Conservation (phyloP, 2,329 filamentous ascomycete genomes). For the Davidsoniella australis region DNA sequence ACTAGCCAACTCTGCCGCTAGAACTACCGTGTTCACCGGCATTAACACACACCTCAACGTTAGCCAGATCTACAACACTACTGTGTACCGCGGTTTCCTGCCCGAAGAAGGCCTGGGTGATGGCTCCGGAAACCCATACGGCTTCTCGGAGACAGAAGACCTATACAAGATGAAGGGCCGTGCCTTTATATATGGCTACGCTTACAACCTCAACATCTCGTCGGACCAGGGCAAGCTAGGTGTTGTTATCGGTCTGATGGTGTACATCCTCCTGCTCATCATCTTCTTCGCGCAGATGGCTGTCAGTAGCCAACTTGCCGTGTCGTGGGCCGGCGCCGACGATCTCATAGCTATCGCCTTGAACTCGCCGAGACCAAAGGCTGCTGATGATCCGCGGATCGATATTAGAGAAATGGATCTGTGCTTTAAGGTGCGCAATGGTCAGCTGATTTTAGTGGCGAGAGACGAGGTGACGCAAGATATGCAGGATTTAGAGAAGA, state of each 20-base stretch:
- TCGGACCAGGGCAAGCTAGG: neutral
- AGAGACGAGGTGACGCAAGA: neutral
- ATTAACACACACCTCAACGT: neutral
- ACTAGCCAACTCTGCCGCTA: neutral
- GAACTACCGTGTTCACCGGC: neutral
- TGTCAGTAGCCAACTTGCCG: neutral
- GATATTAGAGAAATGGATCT: neutral
- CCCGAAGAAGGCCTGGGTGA: constrained; percentile 1
- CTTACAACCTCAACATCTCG: constrained; percentile 1
- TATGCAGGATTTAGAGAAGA: no score
- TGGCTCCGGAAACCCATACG: neutral
- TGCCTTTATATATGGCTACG: constrained; percentile 5
- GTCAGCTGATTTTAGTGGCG: neutral
- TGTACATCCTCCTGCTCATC: neutral
- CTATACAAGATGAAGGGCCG: neutral
- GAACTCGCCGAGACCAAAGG: neutral
- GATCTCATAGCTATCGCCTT: constrained; percentile 3
- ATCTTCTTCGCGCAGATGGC: neutral
- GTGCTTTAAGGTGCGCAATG: neutral
- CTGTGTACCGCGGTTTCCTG: neutral
- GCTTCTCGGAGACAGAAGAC: neutral
- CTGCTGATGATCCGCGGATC: neutral
- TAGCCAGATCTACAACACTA: no score
- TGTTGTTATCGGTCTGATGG: neutral
- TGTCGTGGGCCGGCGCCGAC: constrained; percentile 1